phyloP scores from a whole-genome alignment of 768 basidiomycete species.

The Cystofilobasidium bisporidii region DNA sequence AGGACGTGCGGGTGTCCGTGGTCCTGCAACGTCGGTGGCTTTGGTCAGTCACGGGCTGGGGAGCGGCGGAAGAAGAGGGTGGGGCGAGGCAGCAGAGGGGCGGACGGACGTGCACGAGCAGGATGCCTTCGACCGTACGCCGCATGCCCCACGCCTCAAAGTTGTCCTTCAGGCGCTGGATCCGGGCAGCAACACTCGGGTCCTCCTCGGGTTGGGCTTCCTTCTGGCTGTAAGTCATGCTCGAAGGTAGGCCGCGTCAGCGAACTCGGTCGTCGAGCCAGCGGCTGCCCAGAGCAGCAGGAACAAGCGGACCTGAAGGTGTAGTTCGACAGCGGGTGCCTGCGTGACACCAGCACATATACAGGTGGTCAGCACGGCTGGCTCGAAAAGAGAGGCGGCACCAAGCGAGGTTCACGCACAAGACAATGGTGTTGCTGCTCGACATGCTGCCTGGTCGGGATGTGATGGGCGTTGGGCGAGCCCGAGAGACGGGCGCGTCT shows the following conservation, averaged over 20 bases:
- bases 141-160: slow-evolving; percentile 97
- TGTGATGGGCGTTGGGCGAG: no score
- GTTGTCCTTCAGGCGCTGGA: slow-evolving; percentile 88
- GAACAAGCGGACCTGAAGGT: slow-evolving; percentile 60
- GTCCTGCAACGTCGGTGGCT: slow-evolving; percentile 51
- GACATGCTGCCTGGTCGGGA: no score
- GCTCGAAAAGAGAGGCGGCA: no score
- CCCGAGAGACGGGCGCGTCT: no score
- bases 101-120: slow-evolving; percentile 35
- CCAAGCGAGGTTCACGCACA: background rate
- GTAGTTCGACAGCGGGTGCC: slow-evolving; percentile 76
- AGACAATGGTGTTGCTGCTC: slow-evolving; percentile 3
- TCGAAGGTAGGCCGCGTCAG: slow-evolving; percentile 3
- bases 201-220: slow-evolving; percentile 97
- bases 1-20: slow-evolving; percentile 96
- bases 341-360: background rate
- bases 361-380: no score
- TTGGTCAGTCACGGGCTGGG: no score
- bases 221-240: slow-evolving; percentile 58
- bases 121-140: slow-evolving; percentile 65
- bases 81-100: background rate
- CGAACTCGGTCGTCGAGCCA: background rate
- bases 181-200: slow-evolving; percentile 83
- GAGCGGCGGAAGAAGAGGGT: background rate
- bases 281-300: slow-evolving; percentile 3